These are phyloP conservation scores for Hypoxylon fuscum DNA, from an alignment of 495 filamentous ascomycete species.

Conservation along the genomic window DNA sequence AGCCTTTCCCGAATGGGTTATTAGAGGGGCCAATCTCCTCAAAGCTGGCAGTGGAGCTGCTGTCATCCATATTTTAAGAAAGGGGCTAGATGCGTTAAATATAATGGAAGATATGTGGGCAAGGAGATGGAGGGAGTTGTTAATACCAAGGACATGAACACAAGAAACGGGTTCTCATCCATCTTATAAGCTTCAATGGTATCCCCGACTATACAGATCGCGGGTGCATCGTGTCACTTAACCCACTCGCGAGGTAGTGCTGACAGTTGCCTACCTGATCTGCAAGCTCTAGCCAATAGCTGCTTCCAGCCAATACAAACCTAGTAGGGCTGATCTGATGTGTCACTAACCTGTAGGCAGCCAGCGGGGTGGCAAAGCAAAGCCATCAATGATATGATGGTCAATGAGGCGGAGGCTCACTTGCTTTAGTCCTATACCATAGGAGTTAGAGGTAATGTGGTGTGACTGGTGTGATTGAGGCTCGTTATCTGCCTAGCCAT, in stretches of 20 bases:
- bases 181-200: background rate
- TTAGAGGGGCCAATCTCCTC: constrained; percentile 37
- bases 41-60: constrained; percentile 38
- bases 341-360: constrained; percentile 13
- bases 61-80: constrained; percentile 30
- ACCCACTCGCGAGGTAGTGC: constrained; percentile 2
- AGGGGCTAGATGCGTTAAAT: background rate
- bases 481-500: constrained; percentile 2
- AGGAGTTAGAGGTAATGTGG: background rate
- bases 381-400: constrained; percentile 6
- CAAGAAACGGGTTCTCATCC: background rate
- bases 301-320: constrained; percentile 1
- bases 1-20: background rate
- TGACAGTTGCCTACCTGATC: constrained; percentile 16
- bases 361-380: constrained; percentile 10
- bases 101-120: background rate
- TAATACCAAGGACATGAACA: background rate
- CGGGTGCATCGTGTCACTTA: constrained; percentile 1
- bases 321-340: constrained; percentile 11
- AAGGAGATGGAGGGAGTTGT: background rate
- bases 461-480: background rate
- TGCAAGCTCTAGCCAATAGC: constrained; percentile 7
- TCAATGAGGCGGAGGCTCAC: constrained; percentile 5
- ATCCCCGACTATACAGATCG: constrained; percentile 10
- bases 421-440: background rate